A percentile compares a stretch with the other conserved stretches of the same genome.
These are phyloP conservation scores for Phycomyces nitens DNA, from an alignment of 192 early-diverging fungal species.

Conservation along the genomic window DNA sequence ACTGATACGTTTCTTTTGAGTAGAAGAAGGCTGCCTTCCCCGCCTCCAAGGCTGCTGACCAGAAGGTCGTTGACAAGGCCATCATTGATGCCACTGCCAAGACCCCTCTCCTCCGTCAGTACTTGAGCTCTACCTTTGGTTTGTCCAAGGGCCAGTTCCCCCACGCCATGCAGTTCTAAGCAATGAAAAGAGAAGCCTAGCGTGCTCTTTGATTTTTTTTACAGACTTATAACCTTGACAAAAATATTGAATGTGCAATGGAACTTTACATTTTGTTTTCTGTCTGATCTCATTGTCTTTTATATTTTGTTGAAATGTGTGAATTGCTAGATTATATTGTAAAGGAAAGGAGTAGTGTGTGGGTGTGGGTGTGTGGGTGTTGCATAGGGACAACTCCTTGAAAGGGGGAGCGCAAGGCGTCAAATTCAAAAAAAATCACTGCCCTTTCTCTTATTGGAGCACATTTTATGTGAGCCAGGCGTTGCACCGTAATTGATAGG, in stretches of 20 bases:
- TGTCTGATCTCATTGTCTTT: neutral
- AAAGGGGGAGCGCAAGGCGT: no score
- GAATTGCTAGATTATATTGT: no score
- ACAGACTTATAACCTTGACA: neutral
- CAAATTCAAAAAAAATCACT: no score
- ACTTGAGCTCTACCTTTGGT: conserved; percentile 86
- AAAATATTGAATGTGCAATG: neutral
- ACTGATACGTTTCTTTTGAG: neutral
- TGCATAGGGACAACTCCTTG: no score
- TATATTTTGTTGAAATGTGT: neutral
- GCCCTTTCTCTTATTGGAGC: no score
- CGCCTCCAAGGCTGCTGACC: conserved; percentile 78
- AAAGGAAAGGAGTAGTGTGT: no score
- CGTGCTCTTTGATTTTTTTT: conserved; percentile 1
- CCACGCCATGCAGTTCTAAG: conserved; percentile 95
- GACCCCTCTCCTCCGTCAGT: conserved; percentile 82
- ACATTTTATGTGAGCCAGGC: no score
- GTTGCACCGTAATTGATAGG: no score
- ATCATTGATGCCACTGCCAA: conserved; percentile 79
- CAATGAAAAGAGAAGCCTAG: neutral
- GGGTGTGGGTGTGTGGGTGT: no score
- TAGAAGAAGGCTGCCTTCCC: conserved; percentile 77
- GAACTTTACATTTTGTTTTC: neutral
- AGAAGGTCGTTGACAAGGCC: conserved; percentile 86
- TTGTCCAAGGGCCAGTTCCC: conserved; percentile 96